Conservation (phyloP, 176 grass and related monocot species). For the Oryza coarctata region DNA sequence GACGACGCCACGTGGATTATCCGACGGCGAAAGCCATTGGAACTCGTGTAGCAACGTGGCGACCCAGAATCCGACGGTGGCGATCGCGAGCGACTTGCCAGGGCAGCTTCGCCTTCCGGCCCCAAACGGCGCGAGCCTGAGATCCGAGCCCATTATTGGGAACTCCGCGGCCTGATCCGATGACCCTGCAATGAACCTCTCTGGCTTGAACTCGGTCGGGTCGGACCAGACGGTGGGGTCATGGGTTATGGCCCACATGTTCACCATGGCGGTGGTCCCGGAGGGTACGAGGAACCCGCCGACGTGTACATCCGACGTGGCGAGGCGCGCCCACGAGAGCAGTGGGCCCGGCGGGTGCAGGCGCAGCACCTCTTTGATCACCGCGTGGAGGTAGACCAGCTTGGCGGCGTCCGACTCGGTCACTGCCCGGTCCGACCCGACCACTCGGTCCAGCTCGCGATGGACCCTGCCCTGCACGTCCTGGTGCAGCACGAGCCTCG, state of each 20-base stretch:
- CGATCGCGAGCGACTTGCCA: conserved; percentile 63
- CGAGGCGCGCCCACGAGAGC: conserved; percentile 75
- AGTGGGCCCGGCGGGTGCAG: conserved; percentile 84
- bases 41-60: conserved; percentile 65
- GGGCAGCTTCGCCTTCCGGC: conserved; percentile 69
- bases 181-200: conserved; percentile 30
- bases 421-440: conserved; percentile 35
- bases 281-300: conserved; percentile 45
- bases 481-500: conserved; percentile 51
- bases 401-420: conserved; percentile 29
- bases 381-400: conserved; percentile 55
- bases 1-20: neutral
- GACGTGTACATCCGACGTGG: conserved; percentile 52
- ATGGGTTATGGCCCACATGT: conserved; percentile 91
- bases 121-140: conserved; percentile 77
- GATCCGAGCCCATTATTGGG: conserved; percentile 50
- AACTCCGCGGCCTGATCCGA: neutral
- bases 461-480: conserved; percentile 68
- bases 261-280: conserved; percentile 79
- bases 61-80: conserved; percentile 64
- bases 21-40: conserved; percentile 41
- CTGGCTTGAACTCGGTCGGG: conserved; percentile 49
- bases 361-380: conserved; percentile 71
- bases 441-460: conserved; percentile 59
- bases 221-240: conserved; percentile 50